phyloP scores from a whole-genome alignment of 208 protist species.

The Trypanosoma avium region DNA sequence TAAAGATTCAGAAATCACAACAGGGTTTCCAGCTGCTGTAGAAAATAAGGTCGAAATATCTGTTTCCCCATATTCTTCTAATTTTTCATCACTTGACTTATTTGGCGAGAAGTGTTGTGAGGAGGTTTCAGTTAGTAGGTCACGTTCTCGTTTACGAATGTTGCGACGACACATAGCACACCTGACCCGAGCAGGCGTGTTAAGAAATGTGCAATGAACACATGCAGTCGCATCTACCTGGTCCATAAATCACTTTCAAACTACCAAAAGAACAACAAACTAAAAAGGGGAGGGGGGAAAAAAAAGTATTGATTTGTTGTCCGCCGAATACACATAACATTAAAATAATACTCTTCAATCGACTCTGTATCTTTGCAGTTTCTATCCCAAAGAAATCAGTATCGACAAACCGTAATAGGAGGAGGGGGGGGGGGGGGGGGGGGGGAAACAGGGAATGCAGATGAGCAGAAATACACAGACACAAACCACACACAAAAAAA shows the following conservation, averaged over 20 bases:
- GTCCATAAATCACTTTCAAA: background rate
- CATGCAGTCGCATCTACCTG: slow-evolving; percentile 23
- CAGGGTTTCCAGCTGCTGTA: slow-evolving; percentile 34
- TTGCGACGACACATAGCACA: slow-evolving; percentile 61
- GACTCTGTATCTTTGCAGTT: no score
- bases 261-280: background rate
- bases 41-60: slow-evolving; percentile 27
- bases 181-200: slow-evolving; percentile 33
- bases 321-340: no score
- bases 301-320: slow-evolving; percentile 13
- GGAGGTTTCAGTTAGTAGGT: background rate
- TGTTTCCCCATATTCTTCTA: background rate
- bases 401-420: no score
- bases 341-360: no score
- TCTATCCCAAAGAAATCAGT: no score
- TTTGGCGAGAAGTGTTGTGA: background rate
- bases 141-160: slow-evolving; percentile 23
- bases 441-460: background rate
- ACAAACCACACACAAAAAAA: no score
- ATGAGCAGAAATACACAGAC: background rate
- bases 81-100: background rate
- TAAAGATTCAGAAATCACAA: slow-evolving; percentile 27
- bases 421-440: background rate
- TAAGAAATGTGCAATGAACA: slow-evolving; percentile 70
- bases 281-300: slow-evolving; percentile 24